A percentile compares a stretch with the other conserved stretches of the same genome.
Evolutionary conservation across 2,329 filamentous ascomycete species (phyloP).

Genomic region (Colletotrichum lindemuthianum): DNA sequence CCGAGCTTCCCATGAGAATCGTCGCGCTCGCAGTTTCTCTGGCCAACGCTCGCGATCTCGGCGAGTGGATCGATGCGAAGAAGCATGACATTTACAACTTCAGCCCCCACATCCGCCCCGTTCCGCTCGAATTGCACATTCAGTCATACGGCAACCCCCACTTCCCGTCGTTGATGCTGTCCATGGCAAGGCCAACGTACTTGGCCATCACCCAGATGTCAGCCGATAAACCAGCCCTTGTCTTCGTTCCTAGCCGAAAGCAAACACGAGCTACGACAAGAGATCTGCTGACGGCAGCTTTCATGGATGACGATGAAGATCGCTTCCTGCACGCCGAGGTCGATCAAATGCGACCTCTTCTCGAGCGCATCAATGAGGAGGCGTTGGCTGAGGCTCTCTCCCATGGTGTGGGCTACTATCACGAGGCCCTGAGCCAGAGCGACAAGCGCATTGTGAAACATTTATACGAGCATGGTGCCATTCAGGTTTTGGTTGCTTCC

Average conservation of each 20-base stretch:
- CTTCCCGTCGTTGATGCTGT: conserved; percentile 97
- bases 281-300: conserved; percentile 87
- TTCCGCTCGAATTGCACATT: conserved; percentile 92
- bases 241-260: conserved; percentile 94
- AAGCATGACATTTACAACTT: conserved; percentile 99
- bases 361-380: conserved; percentile 85
- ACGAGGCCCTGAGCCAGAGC: conserved; percentile 87
- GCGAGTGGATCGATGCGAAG: conserved; percentile 97
- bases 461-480: conserved; percentile 87
- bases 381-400: conserved; percentile 88
- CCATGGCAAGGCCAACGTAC: conserved; percentile 96
- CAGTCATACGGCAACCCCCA: conserved; percentile 97
- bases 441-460: conserved; percentile 96
- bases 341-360: conserved; percentile 82
- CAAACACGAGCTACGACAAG: conserved; percentile 88
- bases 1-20: conserved; percentile 85
- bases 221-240: conserved; percentile 85
- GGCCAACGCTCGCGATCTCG: conserved; percentile 91
- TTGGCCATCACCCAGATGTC: conserved; percentile 89
- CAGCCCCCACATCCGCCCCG: conserved; percentile 87
- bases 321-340: conserved; percentile 88
- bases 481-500: conserved; percentile 80
- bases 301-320: conserved; percentile 91
- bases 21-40: conserved; percentile 91
- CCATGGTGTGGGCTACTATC: conserved; percentile 96